phyloP scores from a whole-genome alignment of 805 yeast species.

The Candida patagonica region DNA sequence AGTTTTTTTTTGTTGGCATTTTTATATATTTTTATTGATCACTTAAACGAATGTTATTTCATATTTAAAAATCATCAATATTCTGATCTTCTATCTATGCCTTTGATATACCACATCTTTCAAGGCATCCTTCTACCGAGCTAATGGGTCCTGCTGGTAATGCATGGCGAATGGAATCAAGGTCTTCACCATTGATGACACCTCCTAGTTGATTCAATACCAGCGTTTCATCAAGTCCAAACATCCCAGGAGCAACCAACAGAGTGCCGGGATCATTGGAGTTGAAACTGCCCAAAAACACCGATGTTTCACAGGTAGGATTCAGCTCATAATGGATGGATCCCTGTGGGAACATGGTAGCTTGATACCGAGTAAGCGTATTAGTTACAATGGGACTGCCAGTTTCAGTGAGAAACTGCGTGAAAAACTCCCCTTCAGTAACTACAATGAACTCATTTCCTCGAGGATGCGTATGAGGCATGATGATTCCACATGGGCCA shows the following conservation, averaged over 20 bases:
- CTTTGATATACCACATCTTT: not conserved
- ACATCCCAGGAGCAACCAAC: conserved; percentile 8
- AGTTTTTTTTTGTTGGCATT: too few species aligned
- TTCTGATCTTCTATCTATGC: not conserved
- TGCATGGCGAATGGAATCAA: conserved; percentile 3
- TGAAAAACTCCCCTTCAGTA: conserved; percentile 10
- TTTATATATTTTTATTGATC: too few species aligned
- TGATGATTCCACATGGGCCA: conserved; percentile 15
- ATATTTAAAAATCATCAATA: too few species aligned
- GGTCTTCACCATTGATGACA: not conserved
- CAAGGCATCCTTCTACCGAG: conserved; percentile 1
- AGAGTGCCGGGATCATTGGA: conserved; percentile 18
- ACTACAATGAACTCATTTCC: conserved; percentile 16
- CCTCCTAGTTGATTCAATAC: conserved; percentile 9
- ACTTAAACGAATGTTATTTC: too few species aligned
- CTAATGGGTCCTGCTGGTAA: conserved; percentile 2
- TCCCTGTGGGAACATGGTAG: conserved; percentile 17
- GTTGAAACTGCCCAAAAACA: conserved; percentile 12
- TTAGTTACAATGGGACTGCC: conserved; percentile 14
- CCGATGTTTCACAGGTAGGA: conserved; percentile 15
- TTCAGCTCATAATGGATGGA: conserved; percentile 16
- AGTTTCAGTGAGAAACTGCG: conserved; percentile 13
- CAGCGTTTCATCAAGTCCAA: conserved; percentile 4
- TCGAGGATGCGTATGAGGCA: conserved; percentile 14
- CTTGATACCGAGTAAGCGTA: conserved; percentile 8